Evolutionary conservation across 1,139 yeast species (phyloP).

Genomic region (Lodderomyces orthopsilosis): DNA sequence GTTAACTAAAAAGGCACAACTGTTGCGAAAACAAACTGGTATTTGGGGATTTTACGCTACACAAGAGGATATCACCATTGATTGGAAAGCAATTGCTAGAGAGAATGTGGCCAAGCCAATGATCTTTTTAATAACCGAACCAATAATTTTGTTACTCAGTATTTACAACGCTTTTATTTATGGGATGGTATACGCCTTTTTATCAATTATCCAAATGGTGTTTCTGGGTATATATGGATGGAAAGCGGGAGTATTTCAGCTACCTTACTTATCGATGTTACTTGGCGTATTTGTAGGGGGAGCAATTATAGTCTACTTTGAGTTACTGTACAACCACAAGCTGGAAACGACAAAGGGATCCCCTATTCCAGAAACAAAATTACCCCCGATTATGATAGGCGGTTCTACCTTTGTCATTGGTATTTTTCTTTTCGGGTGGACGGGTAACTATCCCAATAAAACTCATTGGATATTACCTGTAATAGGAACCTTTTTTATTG

Average conservation of each 20-base stretch:
- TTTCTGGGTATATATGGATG: conserved; percentile 61
- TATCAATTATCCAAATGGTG: conserved; percentile 77
- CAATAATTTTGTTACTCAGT: conserved; percentile 65
- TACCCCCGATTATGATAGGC: conserved; percentile 71
- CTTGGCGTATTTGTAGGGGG: conserved; percentile 66
- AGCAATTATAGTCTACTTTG: conserved; percentile 25
- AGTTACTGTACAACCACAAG: conserved; percentile 15
- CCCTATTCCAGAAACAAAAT: conserved; percentile 75
- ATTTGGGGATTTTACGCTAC: conserved; percentile 85
- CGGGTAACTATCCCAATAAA: conserved; percentile 64
- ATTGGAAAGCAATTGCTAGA: conserved; percentile 60
- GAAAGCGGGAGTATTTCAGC: conserved; percentile 50
- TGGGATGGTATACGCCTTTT: conserved; percentile 72
- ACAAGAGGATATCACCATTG: conserved; percentile 66
- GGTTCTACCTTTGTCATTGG: conserved; percentile 71
- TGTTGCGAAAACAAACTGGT: conserved; percentile 51
- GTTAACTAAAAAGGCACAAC: conserved; percentile 58
- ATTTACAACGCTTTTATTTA: conserved; percentile 81
- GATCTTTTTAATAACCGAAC: conserved; percentile 65
- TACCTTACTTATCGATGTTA: conserved; percentile 60
- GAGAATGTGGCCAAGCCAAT: conserved; percentile 72
- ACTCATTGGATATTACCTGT: conserved; percentile 87
- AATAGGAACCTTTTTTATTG: conserved; percentile 66
- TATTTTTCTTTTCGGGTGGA: conserved; percentile 81
- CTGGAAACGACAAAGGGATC: conserved; percentile 46